phyloP scores from a whole-genome alignment of 169 alveolate genomes.

The Amoebophrya sp. region DNA sequence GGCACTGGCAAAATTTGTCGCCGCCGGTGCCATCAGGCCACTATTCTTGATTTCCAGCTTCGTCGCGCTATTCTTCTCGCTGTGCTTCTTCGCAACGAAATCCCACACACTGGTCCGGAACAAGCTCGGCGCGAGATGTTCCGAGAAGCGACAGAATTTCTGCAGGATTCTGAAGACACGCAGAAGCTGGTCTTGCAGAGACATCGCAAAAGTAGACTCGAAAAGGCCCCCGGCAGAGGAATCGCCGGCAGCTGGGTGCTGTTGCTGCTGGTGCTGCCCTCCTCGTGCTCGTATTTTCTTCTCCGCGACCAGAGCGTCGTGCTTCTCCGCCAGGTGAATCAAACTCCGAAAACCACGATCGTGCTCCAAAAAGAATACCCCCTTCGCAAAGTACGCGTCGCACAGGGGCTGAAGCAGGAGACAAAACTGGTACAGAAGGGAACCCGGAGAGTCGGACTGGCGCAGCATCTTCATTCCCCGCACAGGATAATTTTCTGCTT shows the following conservation, averaged over 20 bases:
- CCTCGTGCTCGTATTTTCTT: background rate
- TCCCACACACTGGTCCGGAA: background rate
- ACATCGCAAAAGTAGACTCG: no score
- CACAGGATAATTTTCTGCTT: no score
- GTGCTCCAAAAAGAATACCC: background rate
- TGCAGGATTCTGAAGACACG: background rate
- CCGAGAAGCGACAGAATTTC: background rate
- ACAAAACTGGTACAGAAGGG: background rate
- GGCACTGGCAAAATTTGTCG: no score
- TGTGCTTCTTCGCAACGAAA: background rate
- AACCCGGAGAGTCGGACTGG: background rate
- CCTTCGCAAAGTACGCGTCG: background rate
- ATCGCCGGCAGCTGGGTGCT: background rate
- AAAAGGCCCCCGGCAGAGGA: background rate
- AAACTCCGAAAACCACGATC: background rate
- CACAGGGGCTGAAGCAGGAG: background rate
- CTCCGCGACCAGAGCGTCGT: background rate
- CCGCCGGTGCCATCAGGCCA: background rate
- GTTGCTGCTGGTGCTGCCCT: background rate
- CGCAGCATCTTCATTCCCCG: no score
- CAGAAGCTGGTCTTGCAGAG: no score
- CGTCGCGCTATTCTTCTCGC: background rate
- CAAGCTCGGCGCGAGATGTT: background rate
- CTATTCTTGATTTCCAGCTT: background rate
- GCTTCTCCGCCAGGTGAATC: background rate